A percentile compares a stretch with the other conserved stretches of the same genome.
Evolutionary conservation across 2,329 filamentous ascomycete genomes (phyloP).

Genomic region (Elsinoe arachidis): DNA sequence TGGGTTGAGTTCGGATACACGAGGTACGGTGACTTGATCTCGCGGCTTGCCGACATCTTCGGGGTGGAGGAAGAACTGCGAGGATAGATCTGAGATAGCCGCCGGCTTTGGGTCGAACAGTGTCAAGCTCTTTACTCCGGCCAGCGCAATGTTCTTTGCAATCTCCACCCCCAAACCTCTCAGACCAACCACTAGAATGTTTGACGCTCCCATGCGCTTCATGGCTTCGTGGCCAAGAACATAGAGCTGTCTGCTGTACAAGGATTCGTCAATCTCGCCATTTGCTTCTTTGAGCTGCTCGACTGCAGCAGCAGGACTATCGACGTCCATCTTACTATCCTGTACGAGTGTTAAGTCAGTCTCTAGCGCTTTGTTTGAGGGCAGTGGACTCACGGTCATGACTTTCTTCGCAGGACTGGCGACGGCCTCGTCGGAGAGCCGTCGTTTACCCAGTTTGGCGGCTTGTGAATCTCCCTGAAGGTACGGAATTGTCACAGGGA

Average conservation of each 20-base stretch:
- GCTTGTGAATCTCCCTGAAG: slow-evolving; percentile 9
- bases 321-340: slow-evolving; percentile 54
- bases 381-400: slow-evolving; percentile 44
- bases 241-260: slow-evolving; percentile 61
- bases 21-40: slow-evolving; percentile 75
- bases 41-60: slow-evolving; percentile 88
- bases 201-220: slow-evolving; percentile 97
- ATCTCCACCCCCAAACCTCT: slow-evolving; percentile 96
- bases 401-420: slow-evolving; percentile 44
- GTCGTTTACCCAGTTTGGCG: slow-evolving; percentile 44
- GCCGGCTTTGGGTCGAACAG: slow-evolving; percentile 83
- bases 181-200: slow-evolving; percentile 83
- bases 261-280: slow-evolving; percentile 58
- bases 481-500: background rate
- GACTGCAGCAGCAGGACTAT: slow-evolving; percentile 48
- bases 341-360: slow-evolving; percentile 19
- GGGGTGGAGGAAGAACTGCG: slow-evolving; percentile 89
- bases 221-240: slow-evolving; percentile 75
- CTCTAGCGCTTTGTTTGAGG: too few relatives aligned
- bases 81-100: slow-evolving; percentile 79
- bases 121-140: slow-evolving; percentile 94
- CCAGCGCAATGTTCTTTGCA: slow-evolving; percentile 96
- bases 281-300: slow-evolving; percentile 50
- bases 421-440: slow-evolving; percentile 39
- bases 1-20: slow-evolving; percentile 88